Evolutionary conservation across 768 basidiomycete genomes (phyloP).

Genomic region (Pleurotus sapidus): DNA sequence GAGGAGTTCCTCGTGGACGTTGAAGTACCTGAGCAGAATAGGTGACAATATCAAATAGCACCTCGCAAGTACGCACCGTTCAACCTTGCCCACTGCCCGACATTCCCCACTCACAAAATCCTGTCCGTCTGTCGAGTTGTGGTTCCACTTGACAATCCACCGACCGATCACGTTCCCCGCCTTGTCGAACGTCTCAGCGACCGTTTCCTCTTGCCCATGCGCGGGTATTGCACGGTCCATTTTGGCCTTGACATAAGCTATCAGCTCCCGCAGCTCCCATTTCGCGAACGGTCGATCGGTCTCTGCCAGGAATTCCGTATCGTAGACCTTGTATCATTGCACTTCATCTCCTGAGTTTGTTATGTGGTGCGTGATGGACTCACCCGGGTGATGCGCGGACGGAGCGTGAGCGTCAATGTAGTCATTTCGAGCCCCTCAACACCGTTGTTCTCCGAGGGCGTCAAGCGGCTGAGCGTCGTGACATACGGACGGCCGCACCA

Average conservation of each 20-base stretch:
- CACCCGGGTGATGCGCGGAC: constrained; percentile 62
- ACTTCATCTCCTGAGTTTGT: background rate
- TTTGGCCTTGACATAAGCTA: constrained; percentile 24
- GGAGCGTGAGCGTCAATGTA: constrained; percentile 60
- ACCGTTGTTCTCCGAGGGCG: constrained; percentile 37
- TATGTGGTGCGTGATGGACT: constrained; percentile 7
- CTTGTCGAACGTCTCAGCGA: constrained; percentile 70
- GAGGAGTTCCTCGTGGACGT: constrained; percentile 46
- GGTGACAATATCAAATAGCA: too few species aligned
- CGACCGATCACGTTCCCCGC: constrained; percentile 63
- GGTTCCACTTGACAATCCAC: constrained; percentile 78
- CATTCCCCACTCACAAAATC: constrained; percentile 62
- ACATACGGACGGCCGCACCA: constrained; percentile 78
- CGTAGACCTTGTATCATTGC: constrained; percentile 48
- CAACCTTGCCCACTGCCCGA: constrained; percentile 54
- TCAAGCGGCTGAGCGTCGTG: constrained; percentile 51
- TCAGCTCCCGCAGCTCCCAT: constrained; percentile 67
- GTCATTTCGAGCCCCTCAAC: constrained; percentile 65
- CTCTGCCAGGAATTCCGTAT: constrained; percentile 66
- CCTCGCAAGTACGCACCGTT: too few species aligned
- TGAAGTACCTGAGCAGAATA: constrained; percentile 33
- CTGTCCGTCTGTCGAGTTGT: constrained; percentile 47
- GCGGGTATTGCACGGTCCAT: constrained; percentile 24
- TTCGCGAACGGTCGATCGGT: constrained; percentile 71
- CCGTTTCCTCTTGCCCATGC: constrained; percentile 63